These are phyloP conservation scores for Talaromyces albobiverticillius DNA, from an alignment of 2,329 filamentous ascomycete species.

Conservation along the genomic window DNA sequence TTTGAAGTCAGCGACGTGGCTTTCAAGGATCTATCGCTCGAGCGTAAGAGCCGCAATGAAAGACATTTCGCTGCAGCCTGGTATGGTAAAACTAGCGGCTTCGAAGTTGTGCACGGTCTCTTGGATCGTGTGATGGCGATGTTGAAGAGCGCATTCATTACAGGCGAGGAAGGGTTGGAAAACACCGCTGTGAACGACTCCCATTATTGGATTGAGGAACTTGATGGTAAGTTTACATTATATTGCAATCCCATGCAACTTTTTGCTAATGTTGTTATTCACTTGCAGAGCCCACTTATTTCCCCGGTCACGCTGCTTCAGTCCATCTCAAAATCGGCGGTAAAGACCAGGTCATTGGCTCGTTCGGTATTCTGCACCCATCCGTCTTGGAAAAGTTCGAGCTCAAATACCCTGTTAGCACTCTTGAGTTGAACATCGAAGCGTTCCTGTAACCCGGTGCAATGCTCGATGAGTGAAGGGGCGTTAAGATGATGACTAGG, in stretches of 20 bases:
- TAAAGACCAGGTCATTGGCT: constrained; percentile 74
- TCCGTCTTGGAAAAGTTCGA: constrained; percentile 92
- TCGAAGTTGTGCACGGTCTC: constrained; percentile 92
- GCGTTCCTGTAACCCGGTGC: constrained; percentile 66
- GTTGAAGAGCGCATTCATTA: constrained; percentile 79
- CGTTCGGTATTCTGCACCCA: constrained; percentile 92
- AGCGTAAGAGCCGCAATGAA: constrained; percentile 89
- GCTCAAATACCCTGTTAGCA: constrained; percentile 87
- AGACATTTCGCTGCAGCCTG: constrained; percentile 93
- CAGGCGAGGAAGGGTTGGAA: constrained; percentile 67
- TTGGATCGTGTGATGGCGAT: constrained; percentile 89
- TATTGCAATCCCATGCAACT: background rate
- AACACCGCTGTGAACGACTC: constrained; percentile 57
- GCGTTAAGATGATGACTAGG: background rate
- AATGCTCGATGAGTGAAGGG: background rate
- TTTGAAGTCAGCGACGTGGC: constrained; percentile 90
- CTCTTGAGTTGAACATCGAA: constrained; percentile 91
- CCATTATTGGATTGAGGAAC: constrained; percentile 92
- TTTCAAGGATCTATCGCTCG: constrained; percentile 77
- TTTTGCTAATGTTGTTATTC: background rate
- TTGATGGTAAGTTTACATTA: constrained; percentile 57
- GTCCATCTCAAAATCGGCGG: constrained; percentile 74
- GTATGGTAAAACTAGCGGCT: constrained; percentile 91
- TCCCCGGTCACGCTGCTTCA: constrained; percentile 82
- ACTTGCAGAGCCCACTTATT: constrained; percentile 73